Base-by-base conservation (phyloP, 768 basidiomycete species). In the Boletus coccyginus region DNA sequence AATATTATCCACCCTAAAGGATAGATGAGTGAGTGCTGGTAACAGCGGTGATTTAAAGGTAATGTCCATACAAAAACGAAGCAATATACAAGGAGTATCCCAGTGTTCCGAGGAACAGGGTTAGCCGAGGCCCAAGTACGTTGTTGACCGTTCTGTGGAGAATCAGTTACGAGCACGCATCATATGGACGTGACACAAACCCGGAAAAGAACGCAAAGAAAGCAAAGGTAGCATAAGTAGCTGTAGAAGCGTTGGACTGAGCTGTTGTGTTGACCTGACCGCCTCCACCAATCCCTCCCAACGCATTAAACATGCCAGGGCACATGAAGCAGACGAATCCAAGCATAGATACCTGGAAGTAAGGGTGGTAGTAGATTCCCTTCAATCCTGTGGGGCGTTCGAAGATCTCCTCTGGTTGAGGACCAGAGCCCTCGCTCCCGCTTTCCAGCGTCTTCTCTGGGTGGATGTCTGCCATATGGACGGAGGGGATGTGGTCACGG, bases 61-160 rank as follows among this genome's bases (percentile, higher is more conserved):
- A 14, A n/a, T 67, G 21, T 19, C 7, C 87, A 27, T 61, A 90
- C 88, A 90, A 75, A 66, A 81, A 90, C 7, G 86, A 84, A 5
- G 81, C 84, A 52, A 91, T 84, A 66, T 88, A 92, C 27, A 94
- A 66, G 1, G 86, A 78, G 67, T 94, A 94, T 11, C 92, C 92
- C 7, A 76, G 68, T 10, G 84, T 87, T 55, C 93, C 93, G 17
- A 93, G 60, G 31, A 85, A 74, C 11, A 95, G 82, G 0, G 92
- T 90, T 27, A 86, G 65, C 29, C 83, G 80, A 42, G 88, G 77
- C n/a, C 93, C 93, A 29, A 95, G 76, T 52, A 81, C 81, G 60
- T 94, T 94, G 73, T 90, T 90, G 66, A 92, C 73, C 5, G 89
- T 87, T 17, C 90, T 90, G 54, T 33, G 31, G 5, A 27, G 42